Conservation (phyloP, 2,329 filamentous ascomycete species). For the Neofusicoccum ribis region DNA sequence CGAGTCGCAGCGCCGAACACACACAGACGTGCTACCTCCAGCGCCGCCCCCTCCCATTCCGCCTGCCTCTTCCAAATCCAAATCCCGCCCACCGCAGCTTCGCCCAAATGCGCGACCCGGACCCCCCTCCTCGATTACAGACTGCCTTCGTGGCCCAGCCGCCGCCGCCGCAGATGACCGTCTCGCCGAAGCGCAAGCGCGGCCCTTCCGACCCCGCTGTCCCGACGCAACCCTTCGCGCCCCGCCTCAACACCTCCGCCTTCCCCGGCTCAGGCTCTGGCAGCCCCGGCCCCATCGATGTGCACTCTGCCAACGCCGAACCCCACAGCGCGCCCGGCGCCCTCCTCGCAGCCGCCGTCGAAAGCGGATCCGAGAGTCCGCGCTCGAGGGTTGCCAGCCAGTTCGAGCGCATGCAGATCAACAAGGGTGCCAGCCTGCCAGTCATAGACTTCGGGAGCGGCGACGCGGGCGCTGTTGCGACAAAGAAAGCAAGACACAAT, state of each 20-base stretch:
- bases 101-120: background rate
- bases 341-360: background rate
- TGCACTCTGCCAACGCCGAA: slow-evolving; percentile 6
- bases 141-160: background rate
- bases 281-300: background rate
- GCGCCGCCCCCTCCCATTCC: background rate
- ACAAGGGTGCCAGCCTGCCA: slow-evolving; percentile 1
- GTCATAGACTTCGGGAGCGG: slow-evolving; percentile 10
- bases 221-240: slow-evolving; percentile 18
- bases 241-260: slow-evolving; percentile 20
- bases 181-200: slow-evolving; percentile 20
- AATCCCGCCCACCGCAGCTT: background rate
- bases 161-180: slow-evolving; percentile 4
- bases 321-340: slow-evolving; percentile 9
- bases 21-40: background rate
- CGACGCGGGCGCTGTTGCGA: background rate
- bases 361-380: slow-evolving; percentile 16
- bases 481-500: slow-evolving; percentile 15
- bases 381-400: slow-evolving; percentile 14
- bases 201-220: slow-evolving; percentile 19
- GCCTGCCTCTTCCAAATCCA: background rate
- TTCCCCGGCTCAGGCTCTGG: background rate
- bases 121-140: slow-evolving; percentile 5
- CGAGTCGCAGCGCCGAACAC: background rate
- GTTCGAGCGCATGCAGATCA: slow-evolving; percentile 12